Evolutionary conservation across 75 land plant species (phyloP).

Genomic region (Selaginella tamariscina): DNA sequence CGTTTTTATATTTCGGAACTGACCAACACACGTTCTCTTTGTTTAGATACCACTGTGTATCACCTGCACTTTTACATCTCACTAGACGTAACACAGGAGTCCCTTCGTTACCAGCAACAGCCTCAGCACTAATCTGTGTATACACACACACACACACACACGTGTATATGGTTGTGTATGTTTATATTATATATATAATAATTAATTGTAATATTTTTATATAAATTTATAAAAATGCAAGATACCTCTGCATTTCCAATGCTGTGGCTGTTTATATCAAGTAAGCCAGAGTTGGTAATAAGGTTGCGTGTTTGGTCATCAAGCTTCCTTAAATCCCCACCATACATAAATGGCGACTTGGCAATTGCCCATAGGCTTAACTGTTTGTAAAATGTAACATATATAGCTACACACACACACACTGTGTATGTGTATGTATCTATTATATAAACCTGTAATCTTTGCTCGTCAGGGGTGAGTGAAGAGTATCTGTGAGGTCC

Average conservation of each 20-base stretch:
- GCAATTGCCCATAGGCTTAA: slow-evolving; percentile 92
- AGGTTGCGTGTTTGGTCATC: slow-evolving; percentile 49
- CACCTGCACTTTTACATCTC: background rate
- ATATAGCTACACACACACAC: background rate
- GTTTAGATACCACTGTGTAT: background rate
- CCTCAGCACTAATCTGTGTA: slow-evolving; percentile 1
- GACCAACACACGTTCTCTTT: background rate
- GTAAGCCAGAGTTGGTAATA: slow-evolving; percentile 57
- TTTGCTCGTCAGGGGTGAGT: slow-evolving; percentile 62
- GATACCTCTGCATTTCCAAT: slow-evolving; percentile 62
- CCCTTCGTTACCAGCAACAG: slow-evolving; percentile 7
- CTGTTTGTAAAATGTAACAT: slow-evolving; percentile 23
- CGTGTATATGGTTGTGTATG: background rate
- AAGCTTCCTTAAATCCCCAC: slow-evolving; percentile 72
- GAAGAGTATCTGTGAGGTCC: slow-evolving; percentile 63
- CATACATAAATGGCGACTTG: slow-evolving; percentile 87
- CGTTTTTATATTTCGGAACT: background rate
- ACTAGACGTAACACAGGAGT: background rate
- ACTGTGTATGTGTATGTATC: no score
- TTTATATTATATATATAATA: background rate
- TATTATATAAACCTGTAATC: slow-evolving; percentile 47
- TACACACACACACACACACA: background rate
- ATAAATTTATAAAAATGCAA: background rate
- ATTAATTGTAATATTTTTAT: background rate
- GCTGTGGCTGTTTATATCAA: slow-evolving; percentile 69